A percentile compares a stretch with the other conserved stretches of the same genome.
Conservation (phyloP, 495 filamentous ascomycete genomes). For the Penicillium maclennaniae region DNA sequence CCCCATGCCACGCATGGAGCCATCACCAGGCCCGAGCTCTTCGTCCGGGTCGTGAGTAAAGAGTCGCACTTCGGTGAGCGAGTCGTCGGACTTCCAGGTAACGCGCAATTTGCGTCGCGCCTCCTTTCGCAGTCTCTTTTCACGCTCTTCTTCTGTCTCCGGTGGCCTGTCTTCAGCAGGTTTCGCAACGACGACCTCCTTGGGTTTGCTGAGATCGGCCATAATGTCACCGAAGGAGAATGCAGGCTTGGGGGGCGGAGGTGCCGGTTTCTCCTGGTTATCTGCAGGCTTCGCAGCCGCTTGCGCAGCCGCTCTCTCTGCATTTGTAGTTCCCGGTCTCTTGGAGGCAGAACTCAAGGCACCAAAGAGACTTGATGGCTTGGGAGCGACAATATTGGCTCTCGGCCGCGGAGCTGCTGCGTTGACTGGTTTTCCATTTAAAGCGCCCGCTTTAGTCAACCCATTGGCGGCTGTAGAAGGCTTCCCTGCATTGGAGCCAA, state of each 20-base stretch:
- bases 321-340: slow-evolving; percentile 55
- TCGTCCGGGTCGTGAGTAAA: slow-evolving; percentile 82
- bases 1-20: slow-evolving; percentile 61
- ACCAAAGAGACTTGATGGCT: slow-evolving; percentile 56
- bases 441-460: slow-evolving; percentile 21
- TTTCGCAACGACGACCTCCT: slow-evolving; percentile 52
- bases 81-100: slow-evolving; percentile 66
- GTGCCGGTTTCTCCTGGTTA: slow-evolving; percentile 36
- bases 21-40: slow-evolving; percentile 65
- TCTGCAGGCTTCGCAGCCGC: slow-evolving; percentile 44
- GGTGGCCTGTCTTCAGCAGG: slow-evolving; percentile 51
- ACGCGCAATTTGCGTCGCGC: slow-evolving; percentile 66
- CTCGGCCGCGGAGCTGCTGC: slow-evolving; percentile 40
- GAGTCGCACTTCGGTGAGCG: slow-evolving; percentile 65
- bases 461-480: slow-evolving; percentile 19
- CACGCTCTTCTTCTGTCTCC: slow-evolving; percentile 73
- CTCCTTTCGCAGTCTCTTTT: slow-evolving; percentile 75
- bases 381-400: slow-evolving; percentile 49
- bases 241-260: slow-evolving; percentile 39
- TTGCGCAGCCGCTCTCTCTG: slow-evolving; percentile 48
- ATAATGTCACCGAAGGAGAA: slow-evolving; percentile 58
- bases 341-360: slow-evolving; percentile 58
- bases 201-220: slow-evolving; percentile 63
- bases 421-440: slow-evolving; percentile 30
- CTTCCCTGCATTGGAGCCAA: slow-evolving; percentile 30